A percentile compares a stretch with the other conserved stretches of the same genome.
Conservation (phyloP, 768 basidiomycete species). For the Suillus discolor region DNA sequence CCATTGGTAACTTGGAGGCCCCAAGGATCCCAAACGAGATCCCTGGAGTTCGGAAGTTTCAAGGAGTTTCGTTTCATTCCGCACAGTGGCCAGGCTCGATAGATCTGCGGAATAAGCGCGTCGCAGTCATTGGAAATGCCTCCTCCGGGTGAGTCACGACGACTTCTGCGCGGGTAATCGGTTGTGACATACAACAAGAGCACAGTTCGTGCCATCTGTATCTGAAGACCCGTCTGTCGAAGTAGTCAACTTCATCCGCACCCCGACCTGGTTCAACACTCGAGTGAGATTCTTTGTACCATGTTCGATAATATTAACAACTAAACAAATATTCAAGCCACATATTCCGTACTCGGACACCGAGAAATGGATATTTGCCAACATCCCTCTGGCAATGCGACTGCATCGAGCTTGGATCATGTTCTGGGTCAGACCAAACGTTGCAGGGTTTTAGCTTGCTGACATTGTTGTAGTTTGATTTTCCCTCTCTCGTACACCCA, state of each 20-base stretch:
- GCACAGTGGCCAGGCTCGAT: constrained; percentile 48
- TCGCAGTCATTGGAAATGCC: constrained; percentile 59
- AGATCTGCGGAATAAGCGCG: constrained; percentile 43
- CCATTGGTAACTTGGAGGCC: constrained; percentile 49
- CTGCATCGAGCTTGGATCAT: constrained; percentile 54
- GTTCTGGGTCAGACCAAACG: constrained; percentile 43
- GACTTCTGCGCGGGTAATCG: not conserved
- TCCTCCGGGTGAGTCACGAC: constrained; percentile 52
- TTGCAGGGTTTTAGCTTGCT: not conserved
- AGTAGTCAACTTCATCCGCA: constrained; percentile 60
- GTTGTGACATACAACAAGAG: constrained; percentile 38
- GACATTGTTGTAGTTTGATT: constrained; percentile 19
- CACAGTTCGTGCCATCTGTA: constrained; percentile 62
- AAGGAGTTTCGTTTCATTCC: constrained; percentile 55
- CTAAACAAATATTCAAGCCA: constrained; percentile 36
- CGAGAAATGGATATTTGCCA: constrained; percentile 54
- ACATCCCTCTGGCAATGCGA: constrained; percentile 54
- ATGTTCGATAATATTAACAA: not conserved
- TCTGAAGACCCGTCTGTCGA: constrained; percentile 51
- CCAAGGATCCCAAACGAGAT: constrained; percentile 41
- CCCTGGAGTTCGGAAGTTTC: constrained; percentile 41
- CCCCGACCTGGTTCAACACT: constrained; percentile 62
- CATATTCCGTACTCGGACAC: constrained; percentile 41
- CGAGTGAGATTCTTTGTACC: constrained; percentile 39
- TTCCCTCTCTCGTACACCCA: constrained; percentile 17